Evolutionary conservation across 768 basidiomycete species (phyloP), one percentile per base, ranked within the genome.

Genomic region (Pisolithus orientalis): DNA sequence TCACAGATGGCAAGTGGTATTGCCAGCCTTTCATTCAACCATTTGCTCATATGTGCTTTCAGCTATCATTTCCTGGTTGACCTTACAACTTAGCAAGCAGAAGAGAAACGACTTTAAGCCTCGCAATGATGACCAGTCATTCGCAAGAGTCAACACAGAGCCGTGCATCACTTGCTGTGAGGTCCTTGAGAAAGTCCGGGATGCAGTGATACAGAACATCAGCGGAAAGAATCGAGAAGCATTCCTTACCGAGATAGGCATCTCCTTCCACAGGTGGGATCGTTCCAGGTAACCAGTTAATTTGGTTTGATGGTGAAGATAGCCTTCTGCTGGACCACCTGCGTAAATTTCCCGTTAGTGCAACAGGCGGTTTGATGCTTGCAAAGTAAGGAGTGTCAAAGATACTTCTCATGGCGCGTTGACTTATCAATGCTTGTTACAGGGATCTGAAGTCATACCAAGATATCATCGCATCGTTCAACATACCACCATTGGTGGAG

Each of bases 371-470:
- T 14, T 74, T 99, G 48, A 95, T 98, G 91, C 84, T 99, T 39
- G 95, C 96, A 24, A 99, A 98, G 94, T 94, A 57, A 54, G 84
- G 74, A 38, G 39, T 46, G 39, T 44, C 9, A 39, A 21, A 6
- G 8, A 28, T n/a, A n/a, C 24, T 25, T n/a, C 25, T 55, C 5
- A 14, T 5, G 11, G 34, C 25, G 24, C 52, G 27, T 37, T 50
- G n/a, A 28, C 38, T 46, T 28, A 34, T 25, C 21, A 24, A 57
- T 40, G 4, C 47, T 45, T 32, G 49, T 44, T 47, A 39, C 65
- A 97, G 94, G 71, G 96, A 99, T 65, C 81, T 99, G 59, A 96
- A 94, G 58, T 84, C 88, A 21, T 99, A 99, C 63, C 96, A 98
- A 73, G 96, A 98, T 60, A 80, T 81, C 2, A 82, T 96, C 58